Base-by-base conservation (phyloP, 768 basidiomycete species). In the Termitomyces sp. region DNA sequence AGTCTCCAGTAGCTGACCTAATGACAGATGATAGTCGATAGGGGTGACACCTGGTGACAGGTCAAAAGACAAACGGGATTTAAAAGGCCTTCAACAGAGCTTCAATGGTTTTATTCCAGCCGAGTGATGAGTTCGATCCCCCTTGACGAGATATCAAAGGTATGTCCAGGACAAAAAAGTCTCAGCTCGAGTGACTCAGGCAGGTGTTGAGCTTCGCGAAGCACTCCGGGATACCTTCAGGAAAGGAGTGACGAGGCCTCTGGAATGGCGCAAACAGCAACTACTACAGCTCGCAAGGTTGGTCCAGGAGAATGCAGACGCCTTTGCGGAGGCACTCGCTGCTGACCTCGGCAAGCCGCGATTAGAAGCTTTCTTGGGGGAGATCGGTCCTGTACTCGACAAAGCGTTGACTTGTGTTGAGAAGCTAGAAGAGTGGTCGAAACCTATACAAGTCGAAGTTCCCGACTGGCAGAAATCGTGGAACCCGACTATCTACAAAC, bases 231-330 rank as follows among this genome's bases (percentile, higher is more conserved):
- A 70, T 34, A 80, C 80, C 5, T 89, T 88, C 70, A 68, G 68
- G n/a, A 62, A 74, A 0, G 81, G 83, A 3, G 62, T 72, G 39
- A 79, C 83, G 0, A 75, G 73, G n/a, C 71, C 82, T 3, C 62
- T 90, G 39, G 69, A 70, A 58, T 90, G 81, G 78, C 80, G 90
- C 16, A 79, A 81, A 54, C 76, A 80, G 47, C 90, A 92, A 61
- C 76, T 91, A 44, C 73, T 75, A 45, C 83, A 85, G 61, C 75
- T 90, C 33, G 84, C 81, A 26, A 80, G 76, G 24, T 70, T 88
- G 70, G 69, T 77, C 24, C 81, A 88, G 62, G 83, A 88, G n/a
- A 86, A 91, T 68, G 64, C 73, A 4, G 75, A 82, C 4, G 76
- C 72, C 4, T 66, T 90, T 51, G 74, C 74, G 15, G 76, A 78